Conservation (phyloP, 192 early-diverging fungal species). For the Coemansia biformis region DNA sequence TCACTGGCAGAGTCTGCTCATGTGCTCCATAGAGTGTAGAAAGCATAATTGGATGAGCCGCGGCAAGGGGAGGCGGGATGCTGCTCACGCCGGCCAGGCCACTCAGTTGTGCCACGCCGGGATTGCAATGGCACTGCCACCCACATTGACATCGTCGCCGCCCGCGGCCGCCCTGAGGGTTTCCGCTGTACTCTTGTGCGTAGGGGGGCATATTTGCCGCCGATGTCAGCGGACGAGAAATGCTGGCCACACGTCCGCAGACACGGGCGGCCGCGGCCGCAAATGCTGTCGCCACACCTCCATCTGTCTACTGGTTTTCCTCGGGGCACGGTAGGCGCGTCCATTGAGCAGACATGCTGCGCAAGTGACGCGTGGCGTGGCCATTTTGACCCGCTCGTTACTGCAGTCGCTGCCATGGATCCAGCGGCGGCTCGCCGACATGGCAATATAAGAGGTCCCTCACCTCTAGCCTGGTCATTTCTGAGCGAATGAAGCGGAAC, state of each 20-base stretch:
- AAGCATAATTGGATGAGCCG: no score
- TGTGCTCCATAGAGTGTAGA: no score
- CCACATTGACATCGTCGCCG: conserved; percentile 5
- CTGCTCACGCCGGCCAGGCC: neutral
- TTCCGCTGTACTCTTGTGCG: neutral
- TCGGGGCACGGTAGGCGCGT: neutral
- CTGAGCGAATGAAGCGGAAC: no score
- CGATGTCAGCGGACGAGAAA: no score
- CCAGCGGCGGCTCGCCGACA: neutral
- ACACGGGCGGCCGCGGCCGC: no score
- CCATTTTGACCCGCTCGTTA: conserved; percentile 9
- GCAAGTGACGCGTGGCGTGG: conserved; percentile 15
- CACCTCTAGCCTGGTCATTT: no score
- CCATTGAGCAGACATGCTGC: conserved; percentile 15
- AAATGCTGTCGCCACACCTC: neutral
- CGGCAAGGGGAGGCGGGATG: no score
- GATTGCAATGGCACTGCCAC: conserved; percentile 15
- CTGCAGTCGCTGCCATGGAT: neutral
- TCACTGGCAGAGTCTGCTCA: no score
- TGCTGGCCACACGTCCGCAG: no score
- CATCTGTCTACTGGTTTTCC: conserved; percentile 10
- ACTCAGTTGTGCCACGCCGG: conserved; percentile 26
- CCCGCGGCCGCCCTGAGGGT: neutral
- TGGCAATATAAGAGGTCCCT: conserved; percentile 7
- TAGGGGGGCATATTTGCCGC: no score